phyloP scores from a whole-genome alignment of 768 basidiomycete species.

The Leccinum olivaceopallidum region DNA sequence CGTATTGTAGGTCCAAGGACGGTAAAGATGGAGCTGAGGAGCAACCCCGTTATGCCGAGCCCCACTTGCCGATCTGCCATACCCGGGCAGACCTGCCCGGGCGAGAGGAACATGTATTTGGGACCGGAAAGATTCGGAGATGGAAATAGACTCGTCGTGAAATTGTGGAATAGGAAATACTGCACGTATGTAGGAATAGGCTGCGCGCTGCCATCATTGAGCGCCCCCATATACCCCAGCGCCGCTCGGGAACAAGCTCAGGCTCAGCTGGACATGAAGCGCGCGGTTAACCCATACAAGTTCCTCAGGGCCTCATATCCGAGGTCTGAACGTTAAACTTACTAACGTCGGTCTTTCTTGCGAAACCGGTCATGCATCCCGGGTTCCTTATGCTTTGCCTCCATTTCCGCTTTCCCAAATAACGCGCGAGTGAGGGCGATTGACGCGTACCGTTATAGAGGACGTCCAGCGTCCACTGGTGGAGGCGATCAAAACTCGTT shows the following conservation, averaged over 20 bases:
- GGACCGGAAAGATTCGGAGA: constrained; percentile 12
- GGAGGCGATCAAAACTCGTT: not conserved
- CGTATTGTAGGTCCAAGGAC: not conserved
- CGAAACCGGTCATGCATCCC: constrained; percentile 14
- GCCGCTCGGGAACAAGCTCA: not conserved
- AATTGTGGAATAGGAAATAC: not conserved
- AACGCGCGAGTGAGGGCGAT: constrained; percentile 1
- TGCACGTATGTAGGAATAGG: not conserved
- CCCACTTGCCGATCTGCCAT: constrained; percentile 10
- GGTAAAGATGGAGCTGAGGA: not conserved
- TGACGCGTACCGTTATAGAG: constrained; percentile 10
- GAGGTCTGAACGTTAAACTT: constrained; percentile 13
- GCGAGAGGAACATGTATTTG: constrained; percentile 1
- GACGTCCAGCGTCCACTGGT: not conserved
- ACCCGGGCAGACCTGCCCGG: constrained; percentile 6
- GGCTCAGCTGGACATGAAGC: not conserved
- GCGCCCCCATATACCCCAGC: not conserved
- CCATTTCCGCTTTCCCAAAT: not conserved
- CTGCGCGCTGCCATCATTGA: not conserved
- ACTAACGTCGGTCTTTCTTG: not conserved
- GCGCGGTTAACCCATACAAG: not conserved
- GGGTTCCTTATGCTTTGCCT: constrained; percentile 1
- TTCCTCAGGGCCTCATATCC: not conserved
- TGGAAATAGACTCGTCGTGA: constrained; percentile 10
- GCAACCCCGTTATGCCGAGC: constrained; percentile 11